These are phyloP conservation scores for Heliamphora exappendiculata DNA, from an alignment of 148 eudicot genomes.

Conservation along the genomic window DNA sequence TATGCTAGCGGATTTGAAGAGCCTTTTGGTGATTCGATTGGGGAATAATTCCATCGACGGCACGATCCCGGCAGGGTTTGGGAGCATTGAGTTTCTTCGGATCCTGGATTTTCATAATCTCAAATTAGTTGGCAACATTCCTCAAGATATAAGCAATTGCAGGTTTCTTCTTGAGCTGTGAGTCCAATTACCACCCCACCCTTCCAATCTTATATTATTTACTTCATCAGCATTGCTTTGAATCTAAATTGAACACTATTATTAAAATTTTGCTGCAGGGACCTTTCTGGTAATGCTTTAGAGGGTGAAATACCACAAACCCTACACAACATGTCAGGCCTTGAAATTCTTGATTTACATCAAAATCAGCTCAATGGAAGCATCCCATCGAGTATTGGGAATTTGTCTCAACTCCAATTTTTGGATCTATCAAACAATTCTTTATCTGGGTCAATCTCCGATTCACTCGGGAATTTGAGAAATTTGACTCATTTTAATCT, in stretches of 20 bases:
- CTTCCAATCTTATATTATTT: slow-evolving; percentile 1
- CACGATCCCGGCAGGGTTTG: slow-evolving; percentile 57
- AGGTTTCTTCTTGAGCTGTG: slow-evolving; percentile 88
- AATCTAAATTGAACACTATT: slow-evolving; percentile 14
- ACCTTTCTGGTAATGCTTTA: slow-evolving; percentile 74
- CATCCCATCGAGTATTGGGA: slow-evolving; percentile 64
- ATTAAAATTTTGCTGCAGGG: slow-evolving; percentile 57
- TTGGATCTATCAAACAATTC: slow-evolving; percentile 68
- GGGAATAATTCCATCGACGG: slow-evolving; percentile 66
- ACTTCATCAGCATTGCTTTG: slow-evolving; percentile 8
- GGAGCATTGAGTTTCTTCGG: slow-evolving; percentile 63
- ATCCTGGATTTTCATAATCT: slow-evolving; percentile 78
- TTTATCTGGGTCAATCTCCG: slow-evolving; percentile 74
- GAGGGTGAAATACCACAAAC: slow-evolving; percentile 76
- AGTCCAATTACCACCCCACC: slow-evolving; percentile 30
- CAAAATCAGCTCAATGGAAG: slow-evolving; percentile 54
- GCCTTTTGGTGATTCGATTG: slow-evolving; percentile 49
- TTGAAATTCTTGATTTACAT: slow-evolving; percentile 68
- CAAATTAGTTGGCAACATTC: slow-evolving; percentile 60
- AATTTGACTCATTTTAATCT: slow-evolving; percentile 63
- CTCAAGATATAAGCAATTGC: slow-evolving; percentile 59
- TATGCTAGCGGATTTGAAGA: slow-evolving; percentile 41
- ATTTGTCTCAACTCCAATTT: slow-evolving; percentile 40
- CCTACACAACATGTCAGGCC: slow-evolving; percentile 72
- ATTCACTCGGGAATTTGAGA: slow-evolving; percentile 42